Conservation (phyloP, 2,329 filamentous ascomycete species). For the Ustulina deusta region DNA sequence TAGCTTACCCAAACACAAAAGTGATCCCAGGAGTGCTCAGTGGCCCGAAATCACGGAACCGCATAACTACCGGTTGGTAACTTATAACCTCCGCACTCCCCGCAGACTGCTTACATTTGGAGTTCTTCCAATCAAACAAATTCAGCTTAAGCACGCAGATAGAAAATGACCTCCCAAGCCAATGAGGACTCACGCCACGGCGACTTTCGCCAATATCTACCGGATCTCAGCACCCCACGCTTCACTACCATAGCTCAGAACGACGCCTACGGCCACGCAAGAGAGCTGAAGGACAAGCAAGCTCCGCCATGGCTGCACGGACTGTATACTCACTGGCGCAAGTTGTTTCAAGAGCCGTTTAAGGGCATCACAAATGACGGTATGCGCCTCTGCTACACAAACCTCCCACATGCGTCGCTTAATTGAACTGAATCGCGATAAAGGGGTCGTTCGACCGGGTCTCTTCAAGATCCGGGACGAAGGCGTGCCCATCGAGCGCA, state of each 20-base stretch:
- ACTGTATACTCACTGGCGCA: constrained; percentile 69
- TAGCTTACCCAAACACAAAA: not conserved
- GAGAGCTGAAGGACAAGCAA: constrained; percentile 68
- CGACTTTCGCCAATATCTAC: constrained; percentile 69
- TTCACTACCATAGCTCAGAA: constrained; percentile 74
- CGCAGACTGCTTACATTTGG: not conserved
- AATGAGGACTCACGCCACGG: constrained; percentile 27
- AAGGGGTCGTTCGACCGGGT: constrained; percentile 63
- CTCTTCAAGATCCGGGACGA: constrained; percentile 74
- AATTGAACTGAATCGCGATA: constrained; percentile 2
- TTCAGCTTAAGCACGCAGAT: not conserved
- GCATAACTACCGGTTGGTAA: not conserved
- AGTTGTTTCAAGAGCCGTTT: constrained; percentile 73
- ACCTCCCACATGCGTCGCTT: constrained; percentile 21
- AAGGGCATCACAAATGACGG: constrained; percentile 78
- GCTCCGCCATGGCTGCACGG: constrained; percentile 75
- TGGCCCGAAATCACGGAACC: constrained; percentile 14
- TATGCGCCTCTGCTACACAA: constrained; percentile 43
- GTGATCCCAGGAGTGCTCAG: not conserved
- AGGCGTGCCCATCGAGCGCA: constrained; percentile 67
- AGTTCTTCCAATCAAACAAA: not conserved
- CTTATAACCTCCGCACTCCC: constrained; percentile 1
- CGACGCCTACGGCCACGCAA: constrained; percentile 71
- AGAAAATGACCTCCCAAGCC: constrained; percentile 27
- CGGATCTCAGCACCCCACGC: constrained; percentile 69